Evolutionary conservation across 2,329 filamentous ascomycete genomes (phyloP).

Genomic region (Ampelomyces quisqualis): DNA sequence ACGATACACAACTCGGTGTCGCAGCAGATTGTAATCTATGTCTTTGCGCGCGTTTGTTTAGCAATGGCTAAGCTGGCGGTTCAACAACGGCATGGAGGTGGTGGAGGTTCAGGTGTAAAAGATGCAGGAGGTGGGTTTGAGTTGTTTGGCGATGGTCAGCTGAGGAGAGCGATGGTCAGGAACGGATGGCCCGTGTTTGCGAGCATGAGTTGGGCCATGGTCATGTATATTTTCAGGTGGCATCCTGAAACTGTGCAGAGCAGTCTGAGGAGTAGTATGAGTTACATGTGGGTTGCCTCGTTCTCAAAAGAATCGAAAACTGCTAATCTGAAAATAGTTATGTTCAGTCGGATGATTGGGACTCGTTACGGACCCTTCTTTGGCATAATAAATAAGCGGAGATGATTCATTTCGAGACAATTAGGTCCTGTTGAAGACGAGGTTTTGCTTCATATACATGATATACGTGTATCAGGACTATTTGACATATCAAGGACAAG

Average conservation of each 20-base stretch:
- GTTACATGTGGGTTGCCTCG: conserved; percentile 74
- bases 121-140: conserved; percentile 40
- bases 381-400: conserved; percentile 70
- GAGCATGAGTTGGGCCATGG: conserved; percentile 82
- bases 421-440: not conserved
- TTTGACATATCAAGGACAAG: no score
- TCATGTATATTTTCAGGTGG: conserved; percentile 95
- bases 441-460: not conserved
- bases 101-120: conserved; percentile 17
- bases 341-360: conserved; percentile 84
- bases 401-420: not conserved
- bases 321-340: conserved; percentile 52
- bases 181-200: conserved; percentile 94
- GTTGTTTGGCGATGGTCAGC: conserved; percentile 39
- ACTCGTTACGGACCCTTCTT: conserved; percentile 78
- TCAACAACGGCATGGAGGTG: conserved; percentile 54
- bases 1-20: conserved; percentile 76
- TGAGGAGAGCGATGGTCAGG: conserved; percentile 45
- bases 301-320: not conserved
- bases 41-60: conserved; percentile 87
- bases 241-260: conserved; percentile 89
- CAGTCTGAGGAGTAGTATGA: conserved; percentile 93
- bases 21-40: conserved; percentile 98
- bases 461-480: not conserved
- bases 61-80: conserved; percentile 81